Evolutionary conservation across 2,329 filamentous ascomycete genomes (phyloP), one percentile per base, ranked within the genome.

Genomic region (Trichothecium roseum): DNA sequence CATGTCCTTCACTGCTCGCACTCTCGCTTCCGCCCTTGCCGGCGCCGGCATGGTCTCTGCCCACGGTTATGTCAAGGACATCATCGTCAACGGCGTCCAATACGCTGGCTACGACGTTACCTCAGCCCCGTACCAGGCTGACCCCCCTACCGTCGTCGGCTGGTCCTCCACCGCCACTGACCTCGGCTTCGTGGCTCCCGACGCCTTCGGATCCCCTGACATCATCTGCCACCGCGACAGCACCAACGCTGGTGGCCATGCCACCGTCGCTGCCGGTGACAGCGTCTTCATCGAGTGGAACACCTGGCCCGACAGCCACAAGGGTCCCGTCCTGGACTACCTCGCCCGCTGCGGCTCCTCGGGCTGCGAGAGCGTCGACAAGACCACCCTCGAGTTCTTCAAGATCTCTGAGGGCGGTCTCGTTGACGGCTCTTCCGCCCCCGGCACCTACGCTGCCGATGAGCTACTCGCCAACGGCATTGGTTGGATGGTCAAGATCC

Each of bases 331-430:
- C 49, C 63, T 80, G 45, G 68, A 68, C 53, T 80, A 79, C 62
- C 57, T 80, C 18, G 76, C 77, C 42, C 63, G 64, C 49, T 75
- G 71, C 59, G 59, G 34, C n/a, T 30, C 62, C 37, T 70, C 64
- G 32, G 66, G 74, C 53, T 78, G 70, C 55, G 58, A 63, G 30
- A 51, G 53, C 2, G 69, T 68, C 39, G 64, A 69, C 56, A 69
- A 72, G 56, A 55, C 54, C 6, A 48, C 55, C 10, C 63, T 78
- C 32, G 52, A 68, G 44, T 79, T 69, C 56, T 71, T 76, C 67
- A 81, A 81, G 67, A 77, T 81, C 42, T 65, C 66, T 35, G 64
- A 66, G 43, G 60, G 52, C 26, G 76, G 74, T 45, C 60, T 74
- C 32, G 54, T 68, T 40, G 36, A 45, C 39, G 62, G 74, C 40